A percentile compares a stretch with the other conserved stretches of the same genome.
Evolutionary conservation across 768 basidiomycete genomes (phyloP).

Genomic region (Exidia glandulosa): DNA sequence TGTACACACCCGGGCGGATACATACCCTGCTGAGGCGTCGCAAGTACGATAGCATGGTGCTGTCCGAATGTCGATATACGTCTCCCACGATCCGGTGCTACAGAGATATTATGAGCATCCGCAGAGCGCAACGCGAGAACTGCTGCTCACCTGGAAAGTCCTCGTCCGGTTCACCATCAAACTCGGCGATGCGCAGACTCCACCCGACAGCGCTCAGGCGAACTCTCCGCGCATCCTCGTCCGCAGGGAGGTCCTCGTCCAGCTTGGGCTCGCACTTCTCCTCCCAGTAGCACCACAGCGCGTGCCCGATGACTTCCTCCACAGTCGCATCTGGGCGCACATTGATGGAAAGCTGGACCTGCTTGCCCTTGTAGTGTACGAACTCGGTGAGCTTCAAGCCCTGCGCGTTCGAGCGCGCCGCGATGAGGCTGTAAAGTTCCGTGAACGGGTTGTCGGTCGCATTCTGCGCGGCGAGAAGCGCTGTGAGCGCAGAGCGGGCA

Average conservation of each 20-base stretch:
- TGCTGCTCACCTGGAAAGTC: conserved; percentile 65
- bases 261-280: conserved; percentile 70
- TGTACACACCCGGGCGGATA: background rate
- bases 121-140: too few relatives aligned
- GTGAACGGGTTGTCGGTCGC: conserved; percentile 75
- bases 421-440: conserved; percentile 76
- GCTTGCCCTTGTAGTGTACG: conserved; percentile 69
- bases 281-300: conserved; percentile 90
- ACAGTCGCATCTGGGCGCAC: conserved; percentile 83
- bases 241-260: conserved; percentile 52
- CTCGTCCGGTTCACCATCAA: conserved; percentile 97
- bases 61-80: conserved; percentile 7
- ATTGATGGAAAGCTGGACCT: conserved; percentile 51
- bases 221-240: conserved; percentile 48
- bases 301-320: conserved; percentile 92
- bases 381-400: conserved; percentile 60
- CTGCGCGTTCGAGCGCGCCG: conserved; percentile 54
- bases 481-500: conserved; percentile 51
- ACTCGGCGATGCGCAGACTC: conserved; percentile 88
- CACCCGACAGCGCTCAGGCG: conserved; percentile 73
- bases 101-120: too few relatives aligned
- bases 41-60: background rate
- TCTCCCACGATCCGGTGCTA: conserved; percentile 70
- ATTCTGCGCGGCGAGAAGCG: conserved; percentile 60
- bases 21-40: conserved; percentile 46